Percentiles rank a stretch among this genome's conserved stretches.
phyloP scores from a whole-genome alignment of 1,284 basidiomycete genomes.

The Marasmius oreades region DNA sequence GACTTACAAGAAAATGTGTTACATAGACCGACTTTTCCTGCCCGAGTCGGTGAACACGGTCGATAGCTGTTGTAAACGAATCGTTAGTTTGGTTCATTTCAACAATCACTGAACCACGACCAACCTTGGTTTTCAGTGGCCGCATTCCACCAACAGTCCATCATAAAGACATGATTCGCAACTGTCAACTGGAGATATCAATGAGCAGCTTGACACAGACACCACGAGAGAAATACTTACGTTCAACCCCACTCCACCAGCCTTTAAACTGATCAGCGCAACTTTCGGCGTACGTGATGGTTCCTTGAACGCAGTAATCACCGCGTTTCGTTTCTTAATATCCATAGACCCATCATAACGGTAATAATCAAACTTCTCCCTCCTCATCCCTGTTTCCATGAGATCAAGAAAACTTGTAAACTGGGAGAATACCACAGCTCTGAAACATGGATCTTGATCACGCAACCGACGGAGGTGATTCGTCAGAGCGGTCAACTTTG shows the following conservation, averaged over 20 bases:
- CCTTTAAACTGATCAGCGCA: conserved; percentile 87
- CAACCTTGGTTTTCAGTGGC: conserved; percentile 87
- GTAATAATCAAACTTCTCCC: conserved; percentile 71
- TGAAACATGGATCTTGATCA: conserved; percentile 74
- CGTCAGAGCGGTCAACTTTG: conserved; percentile 78
- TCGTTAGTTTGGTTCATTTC: conserved; percentile 20
- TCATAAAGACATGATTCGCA: conserved; percentile 88
- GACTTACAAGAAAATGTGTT: conserved; percentile 85
- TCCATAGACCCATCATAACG: conserved; percentile 96
- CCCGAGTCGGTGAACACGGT: conserved; percentile 80
- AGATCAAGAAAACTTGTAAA: conserved; percentile 82
- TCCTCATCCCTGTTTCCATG: conserved; percentile 74
- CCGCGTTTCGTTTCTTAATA: conserved; percentile 75
- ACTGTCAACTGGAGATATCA: conserved; percentile 52
- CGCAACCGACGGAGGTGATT: conserved; percentile 61
- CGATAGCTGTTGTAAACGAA: conserved; percentile 50
- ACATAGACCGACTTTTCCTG: conserved; percentile 87
- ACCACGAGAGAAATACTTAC: conserved; percentile 30
- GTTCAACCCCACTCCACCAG: conserved; percentile 91
- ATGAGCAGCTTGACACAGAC: not conserved
- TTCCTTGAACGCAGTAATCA: conserved; percentile 74
- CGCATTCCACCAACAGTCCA: conserved; percentile 97
- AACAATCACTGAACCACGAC: conserved; percentile 18
- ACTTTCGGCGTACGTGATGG: conserved; percentile 70
- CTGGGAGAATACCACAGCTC: conserved; percentile 88